A percentile compares a stretch with the other conserved stretches of the same genome.
phyloP scores from a whole-genome alignment of 163 green algal species.

The Chlorella variabilis region DNA sequence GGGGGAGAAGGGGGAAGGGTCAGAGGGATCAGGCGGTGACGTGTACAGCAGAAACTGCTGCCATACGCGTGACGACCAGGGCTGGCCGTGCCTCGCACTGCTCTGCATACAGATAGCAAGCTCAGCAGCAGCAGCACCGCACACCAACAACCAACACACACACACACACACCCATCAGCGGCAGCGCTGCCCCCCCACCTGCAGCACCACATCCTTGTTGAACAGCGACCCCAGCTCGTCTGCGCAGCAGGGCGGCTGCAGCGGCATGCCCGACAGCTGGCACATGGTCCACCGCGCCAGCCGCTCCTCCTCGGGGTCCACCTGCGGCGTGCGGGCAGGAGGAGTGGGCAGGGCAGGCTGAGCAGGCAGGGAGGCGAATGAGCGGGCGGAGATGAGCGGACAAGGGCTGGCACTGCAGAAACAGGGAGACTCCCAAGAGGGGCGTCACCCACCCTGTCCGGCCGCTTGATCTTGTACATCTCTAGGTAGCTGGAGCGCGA shows the following conservation, averaged over 20 bases:
- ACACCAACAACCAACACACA: too few species aligned
- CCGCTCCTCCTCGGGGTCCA: conserved; percentile 73
- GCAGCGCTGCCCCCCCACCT: neutral
- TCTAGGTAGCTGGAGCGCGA: conserved; percentile 91
- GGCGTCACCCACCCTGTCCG: conserved; percentile 76
- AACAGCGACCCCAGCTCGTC: conserved; percentile 93
- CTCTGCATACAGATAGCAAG: neutral
- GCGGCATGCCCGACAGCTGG: conserved; percentile 76
- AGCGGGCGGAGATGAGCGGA: too few species aligned
- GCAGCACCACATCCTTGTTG: conserved; percentile 88
- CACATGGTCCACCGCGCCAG: conserved; percentile 81
- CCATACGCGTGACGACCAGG: too few species aligned
- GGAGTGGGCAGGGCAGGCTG: neutral
- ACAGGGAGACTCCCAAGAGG: too few species aligned
- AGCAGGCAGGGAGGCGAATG: neutral
- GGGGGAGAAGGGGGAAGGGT: neutral
- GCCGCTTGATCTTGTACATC: conserved; percentile 94
- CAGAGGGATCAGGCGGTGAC: neutral
- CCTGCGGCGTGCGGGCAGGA: conserved; percentile 43
- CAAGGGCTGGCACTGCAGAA: too few species aligned
- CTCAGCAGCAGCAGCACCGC: neutral
- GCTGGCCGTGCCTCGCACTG: neutral
- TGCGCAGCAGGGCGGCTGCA: conserved; percentile 75
- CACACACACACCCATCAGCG: too few species aligned
- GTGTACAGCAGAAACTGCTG: too few species aligned